phyloP scores from a whole-genome alignment of 495 filamentous ascomycete genomes.

The Annulohypoxylon bovei region DNA sequence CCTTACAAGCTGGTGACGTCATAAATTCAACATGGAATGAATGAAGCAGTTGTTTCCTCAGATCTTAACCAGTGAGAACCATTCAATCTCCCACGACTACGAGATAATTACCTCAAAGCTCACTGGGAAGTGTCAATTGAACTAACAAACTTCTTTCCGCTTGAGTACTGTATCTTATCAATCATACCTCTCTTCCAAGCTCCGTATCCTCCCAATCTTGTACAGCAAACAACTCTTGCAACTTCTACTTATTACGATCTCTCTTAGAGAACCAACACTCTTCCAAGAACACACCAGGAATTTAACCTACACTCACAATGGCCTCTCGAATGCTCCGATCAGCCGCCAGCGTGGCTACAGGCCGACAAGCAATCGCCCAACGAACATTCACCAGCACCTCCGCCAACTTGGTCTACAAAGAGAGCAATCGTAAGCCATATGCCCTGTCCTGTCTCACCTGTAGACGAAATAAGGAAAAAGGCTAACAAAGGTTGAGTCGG shows the following conservation, averaged over 20 bases:
- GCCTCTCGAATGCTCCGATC: constrained; percentile 38
- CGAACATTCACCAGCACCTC: constrained; percentile 42
- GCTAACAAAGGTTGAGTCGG: constrained; percentile 8
- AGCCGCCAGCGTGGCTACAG: constrained; percentile 27
- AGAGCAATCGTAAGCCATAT: constrained; percentile 39
- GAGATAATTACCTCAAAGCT: constrained; percentile 37
- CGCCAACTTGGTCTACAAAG: constrained; percentile 41
- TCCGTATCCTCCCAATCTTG: not conserved
- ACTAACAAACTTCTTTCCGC: constrained; percentile 1
- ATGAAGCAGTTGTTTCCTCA: constrained; percentile 14
- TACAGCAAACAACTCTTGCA: constrained; percentile 3
- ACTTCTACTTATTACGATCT: constrained; percentile 10
- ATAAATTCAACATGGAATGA: constrained; percentile 23
- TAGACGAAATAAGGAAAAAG: not conserved
- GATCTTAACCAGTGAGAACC: constrained; percentile 26
- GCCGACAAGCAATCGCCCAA: constrained; percentile 31
- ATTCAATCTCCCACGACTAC: constrained; percentile 33
- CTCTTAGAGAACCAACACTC: not conserved
- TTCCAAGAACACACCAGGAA: not conserved
- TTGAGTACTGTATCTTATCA: constrained; percentile 6
- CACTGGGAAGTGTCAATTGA: constrained; percentile 21
- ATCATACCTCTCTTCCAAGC: not conserved
- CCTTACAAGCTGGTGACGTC: constrained; percentile 37
- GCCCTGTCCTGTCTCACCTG: not conserved
- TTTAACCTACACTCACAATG: constrained; percentile 14